Conservation (phyloP, 768 basidiomycete genomes). For the Mycena capillaripes region DNA sequence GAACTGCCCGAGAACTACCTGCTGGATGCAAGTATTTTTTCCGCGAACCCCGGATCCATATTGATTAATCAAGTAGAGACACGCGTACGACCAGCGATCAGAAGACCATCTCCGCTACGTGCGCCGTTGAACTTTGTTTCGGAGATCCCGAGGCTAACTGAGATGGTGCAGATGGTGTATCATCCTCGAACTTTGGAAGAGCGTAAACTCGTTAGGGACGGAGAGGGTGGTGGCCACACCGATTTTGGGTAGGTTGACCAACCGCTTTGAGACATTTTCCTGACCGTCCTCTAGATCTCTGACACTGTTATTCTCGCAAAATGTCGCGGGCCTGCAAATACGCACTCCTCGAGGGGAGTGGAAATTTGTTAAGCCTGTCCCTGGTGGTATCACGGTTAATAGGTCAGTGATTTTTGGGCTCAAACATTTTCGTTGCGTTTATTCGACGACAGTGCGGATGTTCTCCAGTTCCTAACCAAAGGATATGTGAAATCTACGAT, state of each 20-base stretch:
- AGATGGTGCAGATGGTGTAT: conserved; percentile 53
- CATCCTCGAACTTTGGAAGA: conserved; percentile 57
- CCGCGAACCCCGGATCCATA: neutral
- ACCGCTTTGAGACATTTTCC: neutral
- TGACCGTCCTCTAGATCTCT: conserved; percentile 44
- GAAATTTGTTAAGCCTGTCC: conserved; percentile 50
- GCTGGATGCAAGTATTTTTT: conserved; percentile 41
- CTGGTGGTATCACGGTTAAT: conserved; percentile 46
- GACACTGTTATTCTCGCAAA: conserved; percentile 54
- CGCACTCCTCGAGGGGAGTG: conserved; percentile 50
- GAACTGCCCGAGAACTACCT: conserved; percentile 63
- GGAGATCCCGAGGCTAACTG: no score
- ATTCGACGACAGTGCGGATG: conserved; percentile 36
- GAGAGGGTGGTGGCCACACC: conserved; percentile 63
- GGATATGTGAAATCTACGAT: conserved; percentile 29
- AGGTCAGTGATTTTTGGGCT: conserved; percentile 7
- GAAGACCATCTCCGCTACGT: conserved; percentile 53
- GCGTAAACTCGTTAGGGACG: conserved; percentile 55
- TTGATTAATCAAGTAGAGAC: conserved; percentile 35
- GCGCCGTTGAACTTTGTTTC: neutral
- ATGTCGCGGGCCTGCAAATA: conserved; percentile 53
- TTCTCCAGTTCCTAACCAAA: conserved; percentile 57
- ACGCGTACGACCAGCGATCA: conserved; percentile 50
- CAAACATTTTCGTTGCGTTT: neutral
- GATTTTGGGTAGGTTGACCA: conserved; percentile 42